phyloP scores from a whole-genome alignment of 768 basidiomycete species.

The Sistotremastrum niveocremeum region DNA sequence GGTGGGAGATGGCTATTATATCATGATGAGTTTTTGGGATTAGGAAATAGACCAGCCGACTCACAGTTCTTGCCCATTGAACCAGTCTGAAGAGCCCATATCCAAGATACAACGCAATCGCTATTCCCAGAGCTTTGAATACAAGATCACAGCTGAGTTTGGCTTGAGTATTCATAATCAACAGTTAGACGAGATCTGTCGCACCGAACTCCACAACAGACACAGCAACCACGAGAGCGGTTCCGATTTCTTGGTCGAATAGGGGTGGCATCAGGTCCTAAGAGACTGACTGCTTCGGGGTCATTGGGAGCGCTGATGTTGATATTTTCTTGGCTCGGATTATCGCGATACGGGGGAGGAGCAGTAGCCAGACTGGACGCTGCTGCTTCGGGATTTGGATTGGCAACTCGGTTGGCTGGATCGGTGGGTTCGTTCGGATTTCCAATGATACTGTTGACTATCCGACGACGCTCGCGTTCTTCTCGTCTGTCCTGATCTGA shows the following conservation, averaged over 20 bases:
- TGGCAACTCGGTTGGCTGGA: slow-evolving; percentile 30
- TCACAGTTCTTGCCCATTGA: slow-evolving; percentile 34
- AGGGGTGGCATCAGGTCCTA: slow-evolving; percentile 13
- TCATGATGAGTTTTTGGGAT: not conserved
- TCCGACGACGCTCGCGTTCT: not conserved
- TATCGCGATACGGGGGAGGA: slow-evolving; percentile 21
- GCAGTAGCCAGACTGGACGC: slow-evolving; percentile 15
- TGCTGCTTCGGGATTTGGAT: slow-evolving; percentile 16
- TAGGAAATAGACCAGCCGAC: slow-evolving; percentile 7
- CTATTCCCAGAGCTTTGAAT: slow-evolving; percentile 42
- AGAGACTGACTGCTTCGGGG: slow-evolving; percentile 1
- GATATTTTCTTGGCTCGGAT: slow-evolving; percentile 18
- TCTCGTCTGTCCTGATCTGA: not conserved
- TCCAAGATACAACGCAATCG: slow-evolving; percentile 25
- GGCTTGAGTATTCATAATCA: slow-evolving; percentile 1
- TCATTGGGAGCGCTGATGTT: slow-evolving; percentile 18
- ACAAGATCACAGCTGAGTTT: slow-evolving; percentile 33
- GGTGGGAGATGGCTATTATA: slow-evolving; percentile 29
- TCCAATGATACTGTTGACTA: not conserved
- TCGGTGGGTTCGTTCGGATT: not conserved
- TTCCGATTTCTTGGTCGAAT: slow-evolving; percentile 18
- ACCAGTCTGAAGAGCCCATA: slow-evolving; percentile 32
- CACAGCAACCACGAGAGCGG: slow-evolving; percentile 27
- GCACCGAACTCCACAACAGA: slow-evolving; percentile 39
- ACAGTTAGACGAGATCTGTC: slow-evolving; percentile 8